These are phyloP conservation scores for Cenchrus fungigraminus DNA, from an alignment of 176 grass and related monocot species.

Conservation along the genomic window DNA sequence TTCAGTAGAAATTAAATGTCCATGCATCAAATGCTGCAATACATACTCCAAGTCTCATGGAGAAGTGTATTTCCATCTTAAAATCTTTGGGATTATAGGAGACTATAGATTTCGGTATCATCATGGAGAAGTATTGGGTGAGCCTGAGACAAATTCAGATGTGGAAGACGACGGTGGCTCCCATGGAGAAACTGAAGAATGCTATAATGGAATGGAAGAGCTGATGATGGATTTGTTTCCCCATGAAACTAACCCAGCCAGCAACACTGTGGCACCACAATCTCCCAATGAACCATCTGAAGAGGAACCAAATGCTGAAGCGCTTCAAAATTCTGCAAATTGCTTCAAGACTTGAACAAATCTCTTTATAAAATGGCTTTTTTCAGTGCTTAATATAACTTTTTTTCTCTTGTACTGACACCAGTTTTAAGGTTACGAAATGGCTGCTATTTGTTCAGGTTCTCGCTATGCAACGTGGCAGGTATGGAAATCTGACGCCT, in stretches of 20 bases:
- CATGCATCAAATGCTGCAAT: slow-evolving; percentile 14
- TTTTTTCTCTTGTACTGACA: too few relatives aligned
- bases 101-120: slow-evolving; percentile 19
- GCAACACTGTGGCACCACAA: too few relatives aligned
- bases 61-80: slow-evolving; percentile 5
- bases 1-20: neutral
- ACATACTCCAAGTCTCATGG: slow-evolving; percentile 5
- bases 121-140: slow-evolving; percentile 12
- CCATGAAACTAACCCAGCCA: neutral
- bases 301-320: slow-evolving; percentile 19
- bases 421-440: neutral
- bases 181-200: neutral
- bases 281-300: neutral
- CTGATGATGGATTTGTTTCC: slow-evolving; percentile 23
- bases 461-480: neutral
- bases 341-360: neutral
- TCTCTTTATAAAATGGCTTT: too few relatives aligned
- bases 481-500: neutral
- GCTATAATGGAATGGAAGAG: neutral
- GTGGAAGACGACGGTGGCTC: neutral
- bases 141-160: neutral
- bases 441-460: neutral
- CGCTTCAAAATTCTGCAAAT: neutral
- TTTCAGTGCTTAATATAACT: too few relatives aligned
- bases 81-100: neutral